Percentiles rank a stretch among this genome's conserved stretches.
These are phyloP conservation scores for Psilocybe tampanensis DNA, from an alignment of 768 basidiomycete genomes.

Conservation along the genomic window DNA sequence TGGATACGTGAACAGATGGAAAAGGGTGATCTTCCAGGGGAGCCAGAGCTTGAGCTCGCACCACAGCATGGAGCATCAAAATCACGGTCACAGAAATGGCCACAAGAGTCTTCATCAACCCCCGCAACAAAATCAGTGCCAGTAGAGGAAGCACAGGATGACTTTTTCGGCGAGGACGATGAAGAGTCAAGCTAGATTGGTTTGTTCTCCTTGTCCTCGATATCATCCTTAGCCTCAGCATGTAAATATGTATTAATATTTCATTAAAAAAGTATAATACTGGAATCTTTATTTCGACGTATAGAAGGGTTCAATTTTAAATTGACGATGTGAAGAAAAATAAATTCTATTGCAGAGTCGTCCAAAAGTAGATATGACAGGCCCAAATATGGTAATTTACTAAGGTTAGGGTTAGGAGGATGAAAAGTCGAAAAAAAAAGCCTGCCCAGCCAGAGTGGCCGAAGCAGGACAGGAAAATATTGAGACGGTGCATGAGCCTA, in stretches of 20 bases:
- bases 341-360: no score
- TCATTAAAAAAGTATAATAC: not conserved
- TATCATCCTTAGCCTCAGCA: no score
- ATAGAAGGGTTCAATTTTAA: no score
- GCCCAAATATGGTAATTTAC: not conserved
- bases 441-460: constrained; percentile 66
- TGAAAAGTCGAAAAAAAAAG: constrained; percentile 39
- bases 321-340: no score
- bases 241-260: not conserved
- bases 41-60: constrained; percentile 56
- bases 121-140: constrained; percentile 7
- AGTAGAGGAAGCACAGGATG: constrained; percentile 32
- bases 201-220: no score
- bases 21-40: constrained; percentile 53
- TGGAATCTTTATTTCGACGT: no score
- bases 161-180: constrained; percentile 45
- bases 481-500: constrained; percentile 78
- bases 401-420: constrained; percentile 50
- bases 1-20: constrained; percentile 66
- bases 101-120: constrained; percentile 4
- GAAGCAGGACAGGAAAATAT: constrained; percentile 78
- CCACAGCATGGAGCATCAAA: constrained; percentile 15
- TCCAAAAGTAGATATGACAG: constrained; percentile 1
- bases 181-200: constrained; percentile 9
- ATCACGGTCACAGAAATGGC: constrained; percentile 17